These are phyloP conservation scores for Aspergillus homomorphus DNA, from an alignment of 495 filamentous ascomycete genomes.

Conservation along the genomic window DNA sequence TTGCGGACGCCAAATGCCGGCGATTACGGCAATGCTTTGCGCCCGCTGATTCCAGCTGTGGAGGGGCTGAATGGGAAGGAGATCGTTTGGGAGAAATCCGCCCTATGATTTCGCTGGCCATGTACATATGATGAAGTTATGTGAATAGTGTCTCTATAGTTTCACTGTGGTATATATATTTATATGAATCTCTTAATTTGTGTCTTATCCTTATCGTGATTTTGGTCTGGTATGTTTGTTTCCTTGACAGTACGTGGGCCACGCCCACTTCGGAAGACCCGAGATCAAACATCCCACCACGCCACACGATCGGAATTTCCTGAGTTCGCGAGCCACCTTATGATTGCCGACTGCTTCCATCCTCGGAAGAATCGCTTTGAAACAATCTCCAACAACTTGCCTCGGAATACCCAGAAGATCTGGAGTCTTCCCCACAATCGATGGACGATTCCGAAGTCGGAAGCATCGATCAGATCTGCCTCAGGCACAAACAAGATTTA, in stretches of 20 bases:
- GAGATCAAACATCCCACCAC: too few relatives aligned
- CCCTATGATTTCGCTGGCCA: background rate
- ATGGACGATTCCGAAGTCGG: background rate
- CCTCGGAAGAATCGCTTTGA: background rate
- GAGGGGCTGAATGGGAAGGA: slow-evolving; percentile 41
- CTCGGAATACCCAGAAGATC: background rate
- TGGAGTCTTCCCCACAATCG: background rate
- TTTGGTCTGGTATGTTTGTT: too few relatives aligned
- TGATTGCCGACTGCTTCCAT: background rate
- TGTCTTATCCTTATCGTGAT: background rate
- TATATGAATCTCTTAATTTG: background rate
- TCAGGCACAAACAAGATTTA: background rate
- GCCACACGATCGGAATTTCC: background rate
- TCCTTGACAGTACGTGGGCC: background rate
- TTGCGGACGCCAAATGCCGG: slow-evolving; percentile 68
- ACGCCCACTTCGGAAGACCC: background rate
- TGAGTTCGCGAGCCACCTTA: background rate
- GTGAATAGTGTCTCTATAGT: background rate
- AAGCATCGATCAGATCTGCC: background rate
- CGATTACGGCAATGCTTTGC: slow-evolving; percentile 64
- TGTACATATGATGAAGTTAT: slow-evolving; percentile 7
- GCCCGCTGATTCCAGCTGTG: slow-evolving; percentile 36
- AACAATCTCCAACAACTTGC: too few relatives aligned
- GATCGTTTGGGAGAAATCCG: slow-evolving; percentile 35
- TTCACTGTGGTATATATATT: background rate